phyloP scores from a whole-genome alignment of 768 basidiomycete genomes.

The Lepiota brunneoincarnata region DNA sequence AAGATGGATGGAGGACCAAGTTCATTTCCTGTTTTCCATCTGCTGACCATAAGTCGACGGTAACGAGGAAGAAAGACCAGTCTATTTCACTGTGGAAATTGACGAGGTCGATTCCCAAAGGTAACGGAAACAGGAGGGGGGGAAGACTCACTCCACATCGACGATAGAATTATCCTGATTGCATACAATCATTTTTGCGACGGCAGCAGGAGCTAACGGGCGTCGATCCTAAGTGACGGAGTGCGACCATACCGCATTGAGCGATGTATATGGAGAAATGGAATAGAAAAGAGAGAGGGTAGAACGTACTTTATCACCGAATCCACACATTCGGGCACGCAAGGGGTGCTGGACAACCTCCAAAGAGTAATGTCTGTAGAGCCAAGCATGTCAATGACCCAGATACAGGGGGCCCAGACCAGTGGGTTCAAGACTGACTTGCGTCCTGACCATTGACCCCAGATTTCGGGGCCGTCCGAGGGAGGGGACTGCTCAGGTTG shows the following conservation, averaged over 20 bases:
- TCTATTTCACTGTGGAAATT: conserved; percentile 67
- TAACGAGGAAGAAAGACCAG: conserved; percentile 84
- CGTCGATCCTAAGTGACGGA: conserved; percentile 70
- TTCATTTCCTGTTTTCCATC: conserved; percentile 85
- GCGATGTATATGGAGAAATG: conserved; percentile 2
- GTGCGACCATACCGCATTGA: conserved; percentile 13
- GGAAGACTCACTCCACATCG: conserved; percentile 66
- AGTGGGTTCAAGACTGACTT: conserved; percentile 41
- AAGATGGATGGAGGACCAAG: conserved; percentile 83
- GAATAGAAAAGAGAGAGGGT: conserved; percentile 8
- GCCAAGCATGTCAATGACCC: conserved; percentile 15
- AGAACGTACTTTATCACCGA: conserved; percentile 82
- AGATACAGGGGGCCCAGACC: conserved; percentile 10
- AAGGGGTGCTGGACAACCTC: conserved; percentile 87
- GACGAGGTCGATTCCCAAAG: conserved; percentile 15
- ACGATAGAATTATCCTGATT: conserved; percentile 64
- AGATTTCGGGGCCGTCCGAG: conserved; percentile 49
- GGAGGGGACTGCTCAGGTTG: conserved; percentile 28
- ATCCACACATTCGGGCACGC: conserved; percentile 93
- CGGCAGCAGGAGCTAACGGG: conserved; percentile 87
- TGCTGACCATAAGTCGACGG: conserved; percentile 89
- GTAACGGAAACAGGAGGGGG: conserved; percentile 1
- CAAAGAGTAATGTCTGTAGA: conserved; percentile 70
- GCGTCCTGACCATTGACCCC: conserved; percentile 69
- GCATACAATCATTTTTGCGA: conserved; percentile 78